phyloP scores from a whole-genome alignment of 140 eudicot species.

The Ambrosia hybrid region DNA sequence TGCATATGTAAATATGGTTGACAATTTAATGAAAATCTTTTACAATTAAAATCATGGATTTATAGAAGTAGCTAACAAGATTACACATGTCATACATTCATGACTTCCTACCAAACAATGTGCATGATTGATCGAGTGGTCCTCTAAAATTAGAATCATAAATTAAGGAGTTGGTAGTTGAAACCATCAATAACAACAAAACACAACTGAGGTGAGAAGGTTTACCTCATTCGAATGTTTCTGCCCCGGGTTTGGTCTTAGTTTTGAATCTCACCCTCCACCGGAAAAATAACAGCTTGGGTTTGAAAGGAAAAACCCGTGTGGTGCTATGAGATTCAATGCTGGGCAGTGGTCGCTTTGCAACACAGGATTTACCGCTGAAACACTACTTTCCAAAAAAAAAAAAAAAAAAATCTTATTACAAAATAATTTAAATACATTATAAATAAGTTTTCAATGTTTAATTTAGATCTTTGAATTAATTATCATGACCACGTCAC shows the following conservation, averaged over 20 bases:
- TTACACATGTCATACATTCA: slow-evolving; percentile 32
- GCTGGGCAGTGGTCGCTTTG: too few relatives aligned
- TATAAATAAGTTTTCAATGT: neutral
- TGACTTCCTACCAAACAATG: neutral
- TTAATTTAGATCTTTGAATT: neutral
- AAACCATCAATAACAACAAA: slow-evolving; percentile 20
- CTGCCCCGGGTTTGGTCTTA: too few relatives aligned
- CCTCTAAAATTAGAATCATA: slow-evolving; percentile 17
- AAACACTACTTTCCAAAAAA: too few relatives aligned
- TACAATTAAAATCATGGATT: slow-evolving; percentile 16
- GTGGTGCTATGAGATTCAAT: too few relatives aligned
- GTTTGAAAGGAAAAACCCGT: too few relatives aligned
- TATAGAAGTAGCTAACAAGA: slow-evolving; percentile 16
- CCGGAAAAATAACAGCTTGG: too few relatives aligned
- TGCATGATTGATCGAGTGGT: slow-evolving; percentile 16
- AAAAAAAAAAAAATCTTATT: neutral
- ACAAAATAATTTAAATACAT: neutral
- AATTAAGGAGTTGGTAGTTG: slow-evolving; percentile 30
- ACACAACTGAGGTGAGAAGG: too few relatives aligned
- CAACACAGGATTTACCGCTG: too few relatives aligned
- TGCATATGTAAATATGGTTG: slow-evolving; percentile 31
- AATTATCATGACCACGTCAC: neutral
- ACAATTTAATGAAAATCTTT: slow-evolving; percentile 7
- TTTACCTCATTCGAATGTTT: too few relatives aligned
- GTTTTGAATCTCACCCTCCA: too few relatives aligned